Percentiles rank a stretch among this genome's conserved stretches.
These are phyloP conservation scores for Pseudonitzschia multiseries DNA, from an alignment of 108 stramenopile genomes.

Conservation along the genomic window DNA sequence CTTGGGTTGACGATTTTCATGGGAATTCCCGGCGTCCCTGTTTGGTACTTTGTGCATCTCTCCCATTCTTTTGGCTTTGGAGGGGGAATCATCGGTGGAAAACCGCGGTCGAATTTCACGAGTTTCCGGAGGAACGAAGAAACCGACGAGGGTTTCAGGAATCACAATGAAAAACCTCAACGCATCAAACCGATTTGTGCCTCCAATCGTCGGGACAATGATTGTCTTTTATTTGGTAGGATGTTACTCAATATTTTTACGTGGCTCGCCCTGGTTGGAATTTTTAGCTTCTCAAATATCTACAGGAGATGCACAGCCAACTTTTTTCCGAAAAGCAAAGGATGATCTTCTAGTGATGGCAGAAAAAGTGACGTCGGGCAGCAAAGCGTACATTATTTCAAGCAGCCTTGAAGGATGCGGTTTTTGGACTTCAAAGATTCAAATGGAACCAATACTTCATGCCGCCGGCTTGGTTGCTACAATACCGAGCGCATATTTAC, in stretches of 20 bases:
- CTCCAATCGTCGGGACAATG: conserved; percentile 46
- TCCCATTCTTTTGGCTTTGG: conserved; percentile 63
- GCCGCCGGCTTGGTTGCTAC: conserved; percentile 50
- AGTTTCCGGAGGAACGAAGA: conserved; percentile 28
- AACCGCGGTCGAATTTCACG: conserved; percentile 42
- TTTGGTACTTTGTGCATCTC: conserved; percentile 61
- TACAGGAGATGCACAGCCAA: background rate
- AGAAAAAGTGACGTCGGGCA: conserved; percentile 46
- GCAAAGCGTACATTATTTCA: conserved; percentile 43
- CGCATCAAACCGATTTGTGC: conserved; percentile 60
- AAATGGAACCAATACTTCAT: conserved; percentile 60
- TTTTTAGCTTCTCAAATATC: conserved; percentile 25
- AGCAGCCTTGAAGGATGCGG: conserved; percentile 54
- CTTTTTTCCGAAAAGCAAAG: conserved; percentile 5
- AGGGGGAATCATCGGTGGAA: conserved; percentile 58
- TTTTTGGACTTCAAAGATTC: conserved; percentile 61
- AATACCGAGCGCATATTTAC: conserved; percentile 48
- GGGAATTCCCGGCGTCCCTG: conserved; percentile 64
- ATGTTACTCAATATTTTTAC: conserved; percentile 62
- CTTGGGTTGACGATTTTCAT: conserved; percentile 53
- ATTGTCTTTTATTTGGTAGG: conserved; percentile 50
- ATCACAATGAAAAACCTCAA: conserved; percentile 46
- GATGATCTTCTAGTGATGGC: conserved; percentile 48
- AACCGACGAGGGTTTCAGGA: conserved; percentile 31
- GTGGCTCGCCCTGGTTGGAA: conserved; percentile 55